Conservation (phyloP, 495 filamentous ascomycete genomes). For the Lasiosphaeria hispida region DNA sequence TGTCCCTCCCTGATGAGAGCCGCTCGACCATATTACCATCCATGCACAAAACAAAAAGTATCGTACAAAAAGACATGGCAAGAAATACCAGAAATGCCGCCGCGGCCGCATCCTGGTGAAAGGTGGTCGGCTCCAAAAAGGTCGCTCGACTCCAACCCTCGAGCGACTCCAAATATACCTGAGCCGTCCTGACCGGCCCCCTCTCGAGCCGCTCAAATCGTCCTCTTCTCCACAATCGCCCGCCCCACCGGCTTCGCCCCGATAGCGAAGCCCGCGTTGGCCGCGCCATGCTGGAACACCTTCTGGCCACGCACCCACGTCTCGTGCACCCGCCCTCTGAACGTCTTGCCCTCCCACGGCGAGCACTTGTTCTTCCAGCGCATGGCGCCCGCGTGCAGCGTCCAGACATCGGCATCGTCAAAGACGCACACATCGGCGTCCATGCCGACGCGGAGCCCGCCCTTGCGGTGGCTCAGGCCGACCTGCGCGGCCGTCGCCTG, state of each 20-base stretch:
- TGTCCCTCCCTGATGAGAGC: too few species aligned
- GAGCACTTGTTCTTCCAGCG: conserved; percentile 93
- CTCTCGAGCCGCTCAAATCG: conserved; percentile 9
- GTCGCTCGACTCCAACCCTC: too few species aligned
- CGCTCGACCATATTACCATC: too few species aligned
- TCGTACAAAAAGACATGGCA: not conserved
- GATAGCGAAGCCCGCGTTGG: conserved; percentile 38
- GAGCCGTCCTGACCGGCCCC: not conserved
- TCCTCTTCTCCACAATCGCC: conserved; percentile 45
- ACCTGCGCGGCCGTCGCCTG: conserved; percentile 89
- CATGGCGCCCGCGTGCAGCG: conserved; percentile 65
- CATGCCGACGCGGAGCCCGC: conserved; percentile 76
- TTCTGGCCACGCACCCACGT: conserved; percentile 83
- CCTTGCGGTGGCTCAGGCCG: conserved; percentile 78
- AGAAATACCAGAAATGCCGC: not conserved
- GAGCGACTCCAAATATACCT: too few species aligned
- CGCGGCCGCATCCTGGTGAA: too few species aligned
- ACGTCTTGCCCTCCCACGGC: conserved; percentile 81
- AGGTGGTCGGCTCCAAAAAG: too few species aligned
- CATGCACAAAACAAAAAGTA: not conserved
- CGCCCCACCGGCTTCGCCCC: conserved; percentile 36
- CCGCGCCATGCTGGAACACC: conserved; percentile 59
- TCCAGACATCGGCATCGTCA: conserved; percentile 77
- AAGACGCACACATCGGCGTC: conserved; percentile 94
- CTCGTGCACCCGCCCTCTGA: conserved; percentile 80